Evolutionary conservation across 306 rosid species (phyloP), one percentile per base, ranked within the genome.

Genomic region (Citrullus amarus): DNA sequence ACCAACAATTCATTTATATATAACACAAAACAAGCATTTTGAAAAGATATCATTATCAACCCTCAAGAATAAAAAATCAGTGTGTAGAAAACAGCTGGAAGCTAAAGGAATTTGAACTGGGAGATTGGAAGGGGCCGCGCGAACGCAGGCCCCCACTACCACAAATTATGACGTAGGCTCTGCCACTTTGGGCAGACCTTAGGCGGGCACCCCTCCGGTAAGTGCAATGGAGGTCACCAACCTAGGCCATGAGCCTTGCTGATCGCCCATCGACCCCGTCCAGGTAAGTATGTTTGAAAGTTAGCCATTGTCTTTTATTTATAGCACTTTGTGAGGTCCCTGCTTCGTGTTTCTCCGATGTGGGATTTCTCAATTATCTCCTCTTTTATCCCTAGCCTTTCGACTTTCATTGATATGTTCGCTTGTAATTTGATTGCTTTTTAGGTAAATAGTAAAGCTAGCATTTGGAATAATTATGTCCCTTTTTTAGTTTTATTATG

Each of bases 151-250:
- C 88, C 85, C 89, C 81, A 9, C 81, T 11, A 13, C 70, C 63
- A 89, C 83, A 91, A 88, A 91, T 88, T 79, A 85, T 84, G 88
- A 91, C 82, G 86, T 85, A 80, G 88, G 83, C 58, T 87, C 90
- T 81, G 75, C 86, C 70, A 4, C 83, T 18, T 77, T 59, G 82
- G 75, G 86, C 71, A 85, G 85, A 87, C 85, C 89, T 79, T 86
- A 86, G 79, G 58, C 79, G 0, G 39, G 72, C 84, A 82, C 82
- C 83, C 86, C 70, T 85, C 83, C 86, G 4, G 0, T 0, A 20
- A 60, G 59, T 55, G 59, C 59, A 55, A 55, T 55, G 59, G 59
- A 18, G 59, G 59, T 55, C 59, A 18, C 59, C 59, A 55, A 55
- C 22, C 59, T 55, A 55, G 59, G 25, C 59, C 59, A 55, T 55